Evolutionary conservation across 257 asterid genomes (phyloP), one percentile per base, ranked within the genome.

Genomic region (Pogostemon cablin): DNA sequence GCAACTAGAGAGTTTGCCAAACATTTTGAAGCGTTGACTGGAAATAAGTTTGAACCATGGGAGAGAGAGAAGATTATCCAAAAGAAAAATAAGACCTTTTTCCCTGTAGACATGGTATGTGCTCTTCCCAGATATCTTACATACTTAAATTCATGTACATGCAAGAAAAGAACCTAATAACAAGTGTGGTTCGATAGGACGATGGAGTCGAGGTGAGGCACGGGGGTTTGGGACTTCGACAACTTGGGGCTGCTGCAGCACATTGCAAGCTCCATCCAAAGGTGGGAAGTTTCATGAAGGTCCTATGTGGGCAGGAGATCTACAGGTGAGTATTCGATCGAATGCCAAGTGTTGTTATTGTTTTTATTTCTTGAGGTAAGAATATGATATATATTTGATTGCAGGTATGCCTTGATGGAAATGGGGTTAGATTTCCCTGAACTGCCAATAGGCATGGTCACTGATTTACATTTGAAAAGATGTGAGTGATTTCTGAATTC

Each of bases 371-470:
- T 3, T 3, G 48, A 3, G 41, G 5, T 7, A 2, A 3, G 6
- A 39, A 37, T 1, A 15, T 52, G 8, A 6, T 15, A 50, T 17
- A 2, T 10, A 34, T 35, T 35, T 6, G 2, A 2, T 57, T 59
- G 44, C 68, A 91, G 99, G 80, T 95, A 91, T 75, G 96, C 98
- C 12, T 57, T 95, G 81, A 83, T 89, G 96, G 98, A 95, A 70
- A 86, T 86, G 83, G 99, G 86, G 7, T 72, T 85, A 5, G 98
- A 91, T 74, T 79, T 83, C 65, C 89, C 91, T 1, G 95, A 91
- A 20, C 57, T 95, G 11, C 99, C 98, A 0, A n/a, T 91, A 11
- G 98, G 96, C n/a, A 89, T 95, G 96, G 82, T 91, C 12, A 80
- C 89, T 6, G 78, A 84, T 57, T 12, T 76, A 43, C 97, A 95